Evolutionary conservation across 345 rosid species (phyloP), one percentile per base, ranked within the genome.

Genomic region (Sonneratia caseolaris): DNA sequence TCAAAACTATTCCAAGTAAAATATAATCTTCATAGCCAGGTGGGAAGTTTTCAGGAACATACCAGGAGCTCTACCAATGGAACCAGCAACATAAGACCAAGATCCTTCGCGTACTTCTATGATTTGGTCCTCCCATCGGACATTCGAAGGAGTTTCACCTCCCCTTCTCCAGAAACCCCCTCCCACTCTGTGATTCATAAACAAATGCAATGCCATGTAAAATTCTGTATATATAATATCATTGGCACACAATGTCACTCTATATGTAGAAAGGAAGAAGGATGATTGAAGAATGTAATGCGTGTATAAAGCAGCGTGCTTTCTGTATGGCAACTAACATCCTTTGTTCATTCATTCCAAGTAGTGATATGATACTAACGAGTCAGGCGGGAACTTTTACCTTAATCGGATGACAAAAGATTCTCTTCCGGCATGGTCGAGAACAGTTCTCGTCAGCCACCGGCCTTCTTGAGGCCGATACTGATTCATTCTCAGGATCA

Each of bases 61-160:
- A 91, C 98, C 94, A 72, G 97, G 98, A 77, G 93, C 95, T 88
- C 75, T 88, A 45, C 96, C 98, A 35, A 86, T 91, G 22, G 98
- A 89, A 72, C 94, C 97, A 3, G 88, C 95, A 5, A 91, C 79
- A 67, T 89, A 91, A 53, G 91, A 86, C 97, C 98, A 94, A 74
- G 89, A 77, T 67, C 98, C 98, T 84, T 87, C 93, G 0, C 96
- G 84, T 64, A 94, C 82, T 81, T 94, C 98, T 22, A 81, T 87
- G 61, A 90, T 85, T 76, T 87, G 75, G 38, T 91, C 95, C 71
- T 84, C 92, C 88, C 93, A 80, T 64, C 75, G 90, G 77, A 90
- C 93, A 5, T 77, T 72, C 0, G 86, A 79, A 65, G 97, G 96
- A 49, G 84, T 83, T 81, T 94, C 98, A 7, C 90, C 84, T 22